These are phyloP conservation scores for Podila verticillata DNA, from an alignment of 192 early-diverging fungal genomes.

Conservation along the genomic window DNA sequence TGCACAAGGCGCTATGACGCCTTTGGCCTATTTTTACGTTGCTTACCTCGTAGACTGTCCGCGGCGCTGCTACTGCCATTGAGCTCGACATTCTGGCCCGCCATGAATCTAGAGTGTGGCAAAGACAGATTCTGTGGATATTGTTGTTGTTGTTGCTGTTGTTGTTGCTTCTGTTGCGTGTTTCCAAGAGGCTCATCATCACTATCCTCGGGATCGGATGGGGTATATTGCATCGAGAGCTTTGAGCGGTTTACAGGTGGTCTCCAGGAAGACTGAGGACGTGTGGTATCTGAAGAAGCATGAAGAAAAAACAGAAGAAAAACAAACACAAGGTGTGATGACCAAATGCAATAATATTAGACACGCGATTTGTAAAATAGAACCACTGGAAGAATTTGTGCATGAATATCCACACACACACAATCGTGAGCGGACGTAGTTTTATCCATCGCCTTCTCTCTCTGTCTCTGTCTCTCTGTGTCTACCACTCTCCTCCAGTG, in stretches of 20 bases:
- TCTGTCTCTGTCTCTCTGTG: background rate
- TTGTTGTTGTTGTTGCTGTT: background rate
- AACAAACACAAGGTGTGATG: background rate
- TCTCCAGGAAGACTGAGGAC: constrained; percentile 17
- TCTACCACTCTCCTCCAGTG: too few relatives aligned
- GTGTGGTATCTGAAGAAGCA: constrained; percentile 10
- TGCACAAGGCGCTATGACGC: background rate
- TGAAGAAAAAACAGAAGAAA: background rate
- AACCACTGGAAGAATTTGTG: background rate
- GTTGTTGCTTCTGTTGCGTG: background rate
- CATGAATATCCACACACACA: background rate
- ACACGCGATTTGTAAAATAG: background rate
- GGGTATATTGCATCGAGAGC: constrained; percentile 41
- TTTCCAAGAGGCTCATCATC: constrained; percentile 27
- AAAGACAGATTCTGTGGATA: background rate
- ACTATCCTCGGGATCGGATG: constrained; percentile 39
- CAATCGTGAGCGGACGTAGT: background rate
- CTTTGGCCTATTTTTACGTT: too few relatives aligned
- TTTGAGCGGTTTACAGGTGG: constrained; percentile 32
- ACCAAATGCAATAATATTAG: background rate
- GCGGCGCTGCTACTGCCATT: constrained; percentile 14
- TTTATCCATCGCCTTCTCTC: background rate
- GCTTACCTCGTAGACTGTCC: constrained; percentile 33
- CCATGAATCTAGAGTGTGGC: background rate
- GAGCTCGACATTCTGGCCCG: constrained; percentile 1